Evolutionary conservation across 305 asterid genomes (phyloP).

Genomic region (Fraxinus latifolia): DNA sequence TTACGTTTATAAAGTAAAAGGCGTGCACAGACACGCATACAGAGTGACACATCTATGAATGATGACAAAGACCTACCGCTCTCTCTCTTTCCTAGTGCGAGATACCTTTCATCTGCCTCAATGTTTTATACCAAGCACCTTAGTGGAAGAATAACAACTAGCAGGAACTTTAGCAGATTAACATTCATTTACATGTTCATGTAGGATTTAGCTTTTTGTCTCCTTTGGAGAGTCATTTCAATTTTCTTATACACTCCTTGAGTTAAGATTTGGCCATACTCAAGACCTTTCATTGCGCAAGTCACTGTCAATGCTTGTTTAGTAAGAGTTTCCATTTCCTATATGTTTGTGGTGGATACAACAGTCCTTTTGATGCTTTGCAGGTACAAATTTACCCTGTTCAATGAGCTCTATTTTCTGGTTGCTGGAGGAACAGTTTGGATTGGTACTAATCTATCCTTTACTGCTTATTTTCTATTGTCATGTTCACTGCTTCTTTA

Average conservation of each 20-base stretch:
- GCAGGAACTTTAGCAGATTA: not conserved
- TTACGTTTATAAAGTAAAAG: not conserved
- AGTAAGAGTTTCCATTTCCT: not conserved
- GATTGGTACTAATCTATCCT: slow-evolving; percentile 64
- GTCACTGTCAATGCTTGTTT: not conserved
- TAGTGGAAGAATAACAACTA: not conserved
- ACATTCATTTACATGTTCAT: not conserved
- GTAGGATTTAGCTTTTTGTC: not conserved
- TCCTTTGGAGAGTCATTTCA: not conserved
- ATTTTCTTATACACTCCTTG: not conserved
- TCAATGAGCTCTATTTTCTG: slow-evolving; percentile 96
- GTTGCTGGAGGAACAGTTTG: slow-evolving; percentile 99
- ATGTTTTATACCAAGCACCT: not conserved
- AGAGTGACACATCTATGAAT: not conserved
- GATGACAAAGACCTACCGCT: not conserved
- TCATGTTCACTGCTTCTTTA: not conserved
- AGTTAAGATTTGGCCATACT: not conserved
- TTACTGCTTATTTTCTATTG: slow-evolving; percentile 20
- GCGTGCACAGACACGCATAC: not conserved
- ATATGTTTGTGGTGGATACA: not conserved
- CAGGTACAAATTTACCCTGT: slow-evolving; percentile 97
- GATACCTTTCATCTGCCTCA: not conserved
- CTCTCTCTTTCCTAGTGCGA: not conserved
- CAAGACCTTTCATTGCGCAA: not conserved
- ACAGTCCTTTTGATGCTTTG: slow-evolving; percentile 27